Conservation (phyloP, 2,329 filamentous ascomycete genomes). For the Cryphonectria carpinicola region DNA sequence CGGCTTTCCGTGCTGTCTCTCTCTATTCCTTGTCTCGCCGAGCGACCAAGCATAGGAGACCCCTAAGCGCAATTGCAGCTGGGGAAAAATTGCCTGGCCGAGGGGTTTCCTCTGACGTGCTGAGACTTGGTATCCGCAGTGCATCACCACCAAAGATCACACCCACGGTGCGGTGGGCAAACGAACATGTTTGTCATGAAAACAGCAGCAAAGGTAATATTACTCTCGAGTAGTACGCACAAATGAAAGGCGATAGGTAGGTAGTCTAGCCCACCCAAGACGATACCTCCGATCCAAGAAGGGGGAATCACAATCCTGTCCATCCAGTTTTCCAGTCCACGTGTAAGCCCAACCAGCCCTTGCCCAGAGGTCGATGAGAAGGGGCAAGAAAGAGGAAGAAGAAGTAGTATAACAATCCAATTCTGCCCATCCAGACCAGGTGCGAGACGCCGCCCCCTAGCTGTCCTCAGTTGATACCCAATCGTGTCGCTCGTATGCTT, state of each 20-base stretch:
- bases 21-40: neutral
- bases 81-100: no score
- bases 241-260: constrained; percentile 3
- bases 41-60: neutral
- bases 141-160: neutral
- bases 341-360: constrained; percentile 8
- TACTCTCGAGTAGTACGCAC: neutral
- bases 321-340: constrained; percentile 15
- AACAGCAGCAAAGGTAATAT: neutral
- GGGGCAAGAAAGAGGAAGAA: neutral
- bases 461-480: constrained; percentile 9
- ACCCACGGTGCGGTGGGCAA: neutral
- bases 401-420: neutral
- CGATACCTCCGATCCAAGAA: constrained; percentile 9
- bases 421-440: neutral
- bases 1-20: neutral
- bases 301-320: constrained; percentile 14
- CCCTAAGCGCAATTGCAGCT: neutral
- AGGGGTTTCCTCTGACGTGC: no score
- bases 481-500: constrained; percentile 18
- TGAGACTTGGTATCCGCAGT: no score
- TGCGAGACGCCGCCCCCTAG: neutral
- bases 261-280: constrained; percentile 9
- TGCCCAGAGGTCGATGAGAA: constrained; percentile 2
- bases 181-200: neutral